Conservation (phyloP, 1,284 basidiomycete genomes). For the Cystobasidiaceae sp. region DNA sequence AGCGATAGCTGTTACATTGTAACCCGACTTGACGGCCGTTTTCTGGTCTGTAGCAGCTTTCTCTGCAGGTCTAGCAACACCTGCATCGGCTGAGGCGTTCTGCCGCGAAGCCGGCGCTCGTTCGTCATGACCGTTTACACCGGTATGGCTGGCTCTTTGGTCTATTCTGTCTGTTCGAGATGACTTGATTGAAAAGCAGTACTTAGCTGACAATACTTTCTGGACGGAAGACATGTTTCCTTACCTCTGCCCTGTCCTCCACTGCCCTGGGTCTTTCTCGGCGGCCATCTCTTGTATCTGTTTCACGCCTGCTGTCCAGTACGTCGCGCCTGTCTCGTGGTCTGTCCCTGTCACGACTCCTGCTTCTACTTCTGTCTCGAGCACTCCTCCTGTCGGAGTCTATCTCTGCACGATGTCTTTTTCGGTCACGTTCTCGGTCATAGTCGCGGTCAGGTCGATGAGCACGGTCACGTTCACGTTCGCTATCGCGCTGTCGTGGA, state of each 20-base stretch:
- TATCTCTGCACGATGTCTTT: not conserved
- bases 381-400: not conserved
- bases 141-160: no score
- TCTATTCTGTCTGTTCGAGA: no score
- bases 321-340: not conserved
- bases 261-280: not conserved
- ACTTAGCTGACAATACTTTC: no score
- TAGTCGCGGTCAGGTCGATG: not conserved
- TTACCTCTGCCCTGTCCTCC: not conserved
- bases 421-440: not conserved
- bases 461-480: not conserved
- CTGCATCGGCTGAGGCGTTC: no score
- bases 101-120: no score
- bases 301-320: not conserved
- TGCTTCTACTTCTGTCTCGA: not conserved
- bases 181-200: no score
- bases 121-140: no score
- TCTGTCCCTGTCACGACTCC: constrained; percentile 1
- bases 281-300: not conserved
- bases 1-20: not conserved
- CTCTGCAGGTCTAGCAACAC: no score
- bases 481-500: not conserved
- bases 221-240: no score
- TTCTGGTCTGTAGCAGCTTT: no score
- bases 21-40: no score